These are phyloP conservation scores for Ampelomyces quisqualis DNA, from an alignment of 2,329 filamentous ascomycete genomes.

Conservation along the genomic window DNA sequence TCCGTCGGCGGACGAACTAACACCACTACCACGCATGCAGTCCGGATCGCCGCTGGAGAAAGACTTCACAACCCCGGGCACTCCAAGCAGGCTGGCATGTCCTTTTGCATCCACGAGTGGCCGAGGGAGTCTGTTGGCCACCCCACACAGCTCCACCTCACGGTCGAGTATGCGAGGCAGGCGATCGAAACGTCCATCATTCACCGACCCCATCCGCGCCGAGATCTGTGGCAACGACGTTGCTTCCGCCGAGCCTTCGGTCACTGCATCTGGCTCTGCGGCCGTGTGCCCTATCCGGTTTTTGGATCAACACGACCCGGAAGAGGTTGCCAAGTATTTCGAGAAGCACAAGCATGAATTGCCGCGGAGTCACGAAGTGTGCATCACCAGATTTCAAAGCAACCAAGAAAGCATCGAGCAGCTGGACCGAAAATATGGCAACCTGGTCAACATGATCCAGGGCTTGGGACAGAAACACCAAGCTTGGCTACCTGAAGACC, in stretches of 20 bases:
- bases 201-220: constrained; percentile 46
- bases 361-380: constrained; percentile 89
- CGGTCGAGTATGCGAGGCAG: constrained; percentile 38
- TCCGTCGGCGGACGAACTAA: constrained; percentile 35
- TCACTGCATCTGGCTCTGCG: constrained; percentile 42
- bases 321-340: constrained; percentile 91
- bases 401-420: constrained; percentile 83
- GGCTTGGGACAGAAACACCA: constrained; percentile 85
- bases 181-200: constrained; percentile 46
- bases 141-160: constrained; percentile 45
- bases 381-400: constrained; percentile 83
- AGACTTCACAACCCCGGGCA: constrained; percentile 86
- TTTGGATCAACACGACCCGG: constrained; percentile 86
- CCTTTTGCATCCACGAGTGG: constrained; percentile 65
- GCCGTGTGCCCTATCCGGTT: constrained; percentile 89
- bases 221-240: constrained; percentile 46
- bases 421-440: constrained; percentile 91
- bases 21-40: constrained; percentile 24
- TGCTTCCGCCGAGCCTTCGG: constrained; percentile 51
- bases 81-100: constrained; percentile 75
- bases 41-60: constrained; percentile 63
- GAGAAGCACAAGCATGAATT: constrained; percentile 95
- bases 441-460: constrained; percentile 90
- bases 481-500: constrained; percentile 70
- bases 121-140: constrained; percentile 48